These are phyloP conservation scores for Erythrophleum ivorense DNA, from an alignment of 331 rosid genomes.

Conservation along the genomic window DNA sequence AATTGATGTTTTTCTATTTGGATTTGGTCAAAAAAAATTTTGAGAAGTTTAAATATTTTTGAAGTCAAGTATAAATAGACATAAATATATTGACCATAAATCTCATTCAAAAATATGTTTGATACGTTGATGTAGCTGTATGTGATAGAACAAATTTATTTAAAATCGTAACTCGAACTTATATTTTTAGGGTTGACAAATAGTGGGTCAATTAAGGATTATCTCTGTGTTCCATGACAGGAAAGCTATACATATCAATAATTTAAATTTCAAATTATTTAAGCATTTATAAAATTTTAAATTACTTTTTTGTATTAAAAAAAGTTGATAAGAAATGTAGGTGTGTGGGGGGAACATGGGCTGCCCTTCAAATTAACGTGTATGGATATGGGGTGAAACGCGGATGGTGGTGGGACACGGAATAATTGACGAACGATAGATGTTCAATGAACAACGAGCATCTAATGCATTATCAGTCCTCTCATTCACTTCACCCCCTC, in stretches of 20 bases:
- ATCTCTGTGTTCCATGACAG: not conserved
- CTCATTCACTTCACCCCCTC: too few species aligned
- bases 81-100: too few species aligned
- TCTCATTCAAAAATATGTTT: too few species aligned
- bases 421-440: not conserved
- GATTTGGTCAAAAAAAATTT: too few species aligned
- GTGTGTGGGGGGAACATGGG: not conserved
- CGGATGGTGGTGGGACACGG: slow-evolving; percentile 11
- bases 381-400: slow-evolving; percentile 20
- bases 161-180: not conserved
- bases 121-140: too few species aligned
- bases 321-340: not conserved
- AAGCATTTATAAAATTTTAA: not conserved
- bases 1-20: too few species aligned
- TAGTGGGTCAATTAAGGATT: not conserved
- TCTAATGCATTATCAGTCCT: not conserved
- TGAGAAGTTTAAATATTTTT: too few species aligned
- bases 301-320: not conserved
- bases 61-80: too few species aligned
- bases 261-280: not conserved
- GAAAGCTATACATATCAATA: not conserved
- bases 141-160: not conserved
- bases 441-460: not conserved
- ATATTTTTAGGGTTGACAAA: too few species aligned
- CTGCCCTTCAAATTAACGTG: slow-evolving; percentile 18